Evolutionary conservation across 1,284 basidiomycete species (phyloP), one percentile per base, ranked within the genome.

Genomic region (Ganoderma leucocontextum): DNA sequence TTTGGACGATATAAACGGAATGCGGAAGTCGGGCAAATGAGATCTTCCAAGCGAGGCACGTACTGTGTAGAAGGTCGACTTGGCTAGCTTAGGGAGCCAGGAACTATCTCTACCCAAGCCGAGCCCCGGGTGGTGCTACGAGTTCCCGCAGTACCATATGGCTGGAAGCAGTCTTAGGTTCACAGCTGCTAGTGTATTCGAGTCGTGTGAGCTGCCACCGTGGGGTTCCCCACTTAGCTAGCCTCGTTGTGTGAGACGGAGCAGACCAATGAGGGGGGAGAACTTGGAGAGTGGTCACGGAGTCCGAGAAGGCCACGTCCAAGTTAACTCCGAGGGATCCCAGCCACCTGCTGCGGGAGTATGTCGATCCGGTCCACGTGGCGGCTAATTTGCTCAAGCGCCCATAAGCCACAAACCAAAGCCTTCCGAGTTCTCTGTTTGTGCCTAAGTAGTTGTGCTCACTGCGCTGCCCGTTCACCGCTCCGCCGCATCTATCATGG

Each of bases 121-220:
- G 10, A 29, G 9, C 19, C 55, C 33, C 33, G 17, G 53, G 44
- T 53, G 33, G 62, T 47, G 64, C 49, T 63, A 44, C 57, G 60
- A 38, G 58, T 70, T 67, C 69, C 69, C 69, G 59, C 60, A 59
- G 66, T 60, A 67, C 63, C 69, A 70, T 67, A 61, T 70, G 69
- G 69, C 19, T 52, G 57, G 55, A 38, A 38, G 55, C 8, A 5
- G 35, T 58, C n/a, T 44, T 41, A 53, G 8, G 47, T 44, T 61
- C 13, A 47, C 52, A 36, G n/a, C 17, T 39, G 29, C 53, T 4
- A 38, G 39, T 57, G 53, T 41, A 47, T 13, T 52, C 52, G 15
- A 36, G 36, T 42, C 53, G 33, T 52, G 38, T 35, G 59, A 57
- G 35, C 41, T 47, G 22, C 19, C 17, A 10, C 10, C 35, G 33